Conservation (phyloP, 176 grass and related monocot species). For the Raddia guianensis region DNA sequence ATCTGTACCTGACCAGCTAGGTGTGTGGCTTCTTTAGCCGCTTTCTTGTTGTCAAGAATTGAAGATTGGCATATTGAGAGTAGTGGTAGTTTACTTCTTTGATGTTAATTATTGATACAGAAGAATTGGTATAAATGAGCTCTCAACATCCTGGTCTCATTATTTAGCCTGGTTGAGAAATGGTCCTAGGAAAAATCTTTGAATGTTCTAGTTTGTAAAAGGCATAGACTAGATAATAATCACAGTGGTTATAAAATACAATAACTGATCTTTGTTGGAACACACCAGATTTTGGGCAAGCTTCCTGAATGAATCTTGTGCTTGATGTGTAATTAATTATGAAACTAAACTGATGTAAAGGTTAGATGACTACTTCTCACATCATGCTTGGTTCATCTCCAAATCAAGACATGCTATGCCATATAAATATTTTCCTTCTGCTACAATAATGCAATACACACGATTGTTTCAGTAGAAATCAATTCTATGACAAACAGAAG, state of each 20-base stretch:
- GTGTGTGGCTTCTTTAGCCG: not conserved
- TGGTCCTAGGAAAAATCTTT: not conserved
- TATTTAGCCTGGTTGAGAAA: constrained; percentile 17
- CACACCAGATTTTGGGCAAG: not conserved
- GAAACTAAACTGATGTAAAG: not conserved
- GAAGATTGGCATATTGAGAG: not conserved
- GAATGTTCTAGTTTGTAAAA: not conserved
- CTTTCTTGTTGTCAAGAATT: not conserved
- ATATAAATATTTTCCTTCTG: constrained; percentile 9
- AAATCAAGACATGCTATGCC: constrained; percentile 18
- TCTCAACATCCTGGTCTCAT: not conserved
- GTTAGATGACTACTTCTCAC: not conserved
- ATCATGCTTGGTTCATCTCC: constrained; percentile 8
- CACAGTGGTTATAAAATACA: not conserved
- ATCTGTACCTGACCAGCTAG: not conserved
- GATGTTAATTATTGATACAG: not conserved
- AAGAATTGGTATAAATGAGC: not conserved
- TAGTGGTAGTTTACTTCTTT: not conserved
- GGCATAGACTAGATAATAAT: not conserved
- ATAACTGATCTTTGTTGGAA: constrained; percentile 2
- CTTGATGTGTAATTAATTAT: not conserved
- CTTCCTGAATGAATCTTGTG: constrained; percentile 16
- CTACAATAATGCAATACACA: not conserved
- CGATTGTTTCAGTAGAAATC: not conserved
- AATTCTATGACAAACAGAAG: not conserved